Percentiles rank a stretch among this genome's conserved stretches.
phyloP scores from a whole-genome alignment of 1,139 yeast species.

The Taphrina confusa region DNA sequence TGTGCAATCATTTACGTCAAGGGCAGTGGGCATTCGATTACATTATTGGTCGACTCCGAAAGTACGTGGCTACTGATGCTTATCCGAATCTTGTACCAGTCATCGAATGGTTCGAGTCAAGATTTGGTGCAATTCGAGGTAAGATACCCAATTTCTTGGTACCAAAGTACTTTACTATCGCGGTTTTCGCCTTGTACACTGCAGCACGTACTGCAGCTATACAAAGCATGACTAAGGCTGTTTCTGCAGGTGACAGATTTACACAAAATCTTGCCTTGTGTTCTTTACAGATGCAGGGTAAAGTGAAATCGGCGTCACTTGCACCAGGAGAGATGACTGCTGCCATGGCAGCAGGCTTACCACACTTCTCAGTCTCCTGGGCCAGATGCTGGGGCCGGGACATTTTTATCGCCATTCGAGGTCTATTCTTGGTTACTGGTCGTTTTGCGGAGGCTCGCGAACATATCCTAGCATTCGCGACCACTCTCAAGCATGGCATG shows the following conservation, averaged over 20 bases:
- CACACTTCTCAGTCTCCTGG: constrained; percentile 84
- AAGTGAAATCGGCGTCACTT: constrained; percentile 71
- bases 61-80: constrained; percentile 51
- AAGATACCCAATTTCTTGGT: constrained; percentile 73
- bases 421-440: constrained; percentile 74
- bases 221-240: constrained; percentile 55
- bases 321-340: constrained; percentile 63
- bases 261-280: constrained; percentile 78
- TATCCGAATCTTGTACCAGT: constrained; percentile 56
- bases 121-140: constrained; percentile 63
- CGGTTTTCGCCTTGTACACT: constrained; percentile 76
- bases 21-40: constrained; percentile 92
- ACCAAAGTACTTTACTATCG: constrained; percentile 83
- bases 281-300: constrained; percentile 84
- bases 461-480: constrained; percentile 85
- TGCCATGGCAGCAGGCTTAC: constrained; percentile 92
- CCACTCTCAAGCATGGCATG: constrained; percentile 89
- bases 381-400: constrained; percentile 99
- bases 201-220: constrained; percentile 73
- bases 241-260: constrained; percentile 67
- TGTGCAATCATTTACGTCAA: constrained; percentile 73
- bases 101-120: constrained; percentile 65
- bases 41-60: constrained; percentile 61
- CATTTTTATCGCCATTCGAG: constrained; percentile 83
- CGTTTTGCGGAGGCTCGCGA: constrained; percentile 74